Percentiles rank a stretch among this genome's conserved stretches.
phyloP scores from a whole-genome alignment of 768 basidiomycete species.

The Mycena maculata region DNA sequence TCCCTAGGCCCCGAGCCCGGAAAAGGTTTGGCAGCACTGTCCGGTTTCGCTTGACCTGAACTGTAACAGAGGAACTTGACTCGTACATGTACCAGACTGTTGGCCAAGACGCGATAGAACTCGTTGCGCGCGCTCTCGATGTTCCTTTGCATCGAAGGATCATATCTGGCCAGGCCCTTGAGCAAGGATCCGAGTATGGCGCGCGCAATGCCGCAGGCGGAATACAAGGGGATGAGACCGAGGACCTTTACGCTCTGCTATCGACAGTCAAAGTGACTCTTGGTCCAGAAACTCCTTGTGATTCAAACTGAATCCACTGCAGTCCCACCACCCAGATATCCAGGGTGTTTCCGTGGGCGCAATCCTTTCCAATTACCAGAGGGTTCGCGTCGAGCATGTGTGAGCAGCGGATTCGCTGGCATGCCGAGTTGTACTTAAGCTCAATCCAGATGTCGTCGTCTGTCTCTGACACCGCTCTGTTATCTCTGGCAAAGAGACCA shows the following conservation, averaged over 20 bases:
- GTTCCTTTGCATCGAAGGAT: conserved; percentile 87
- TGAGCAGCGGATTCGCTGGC: conserved; percentile 49
- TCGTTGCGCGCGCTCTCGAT: conserved; percentile 85
- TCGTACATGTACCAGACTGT: conserved; percentile 99
- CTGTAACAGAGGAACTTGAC: conserved; percentile 89
- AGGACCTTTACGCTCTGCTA: conserved; percentile 86
- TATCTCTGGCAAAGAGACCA: conserved; percentile 97
- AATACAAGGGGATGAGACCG: conserved; percentile 91
- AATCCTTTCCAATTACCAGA: conserved; percentile 97
- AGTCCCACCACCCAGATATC: conserved; percentile 84
- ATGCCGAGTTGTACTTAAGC: neutral
- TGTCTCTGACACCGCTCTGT: conserved; percentile 81
- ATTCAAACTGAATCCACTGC: conserved; percentile 15
- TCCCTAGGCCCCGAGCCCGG: conserved; percentile 87
- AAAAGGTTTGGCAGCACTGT: conserved; percentile 70
- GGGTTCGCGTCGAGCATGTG: conserved; percentile 98
- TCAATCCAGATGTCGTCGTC: conserved; percentile 76
- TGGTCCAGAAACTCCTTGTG: neutral
- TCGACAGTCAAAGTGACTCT: conserved; percentile 76
- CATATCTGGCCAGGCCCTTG: conserved; percentile 84
- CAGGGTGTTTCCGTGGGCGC: conserved; percentile 94
- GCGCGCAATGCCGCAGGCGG: conserved; percentile 62
- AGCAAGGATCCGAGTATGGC: conserved; percentile 90
- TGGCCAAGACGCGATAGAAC: conserved; percentile 91
- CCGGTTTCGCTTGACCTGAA: conserved; percentile 37